Percentiles rank a stretch among this genome's conserved stretches.
phyloP scores from a whole-genome alignment of 768 basidiomycete species.

The Pleurotus pulmonarius region DNA sequence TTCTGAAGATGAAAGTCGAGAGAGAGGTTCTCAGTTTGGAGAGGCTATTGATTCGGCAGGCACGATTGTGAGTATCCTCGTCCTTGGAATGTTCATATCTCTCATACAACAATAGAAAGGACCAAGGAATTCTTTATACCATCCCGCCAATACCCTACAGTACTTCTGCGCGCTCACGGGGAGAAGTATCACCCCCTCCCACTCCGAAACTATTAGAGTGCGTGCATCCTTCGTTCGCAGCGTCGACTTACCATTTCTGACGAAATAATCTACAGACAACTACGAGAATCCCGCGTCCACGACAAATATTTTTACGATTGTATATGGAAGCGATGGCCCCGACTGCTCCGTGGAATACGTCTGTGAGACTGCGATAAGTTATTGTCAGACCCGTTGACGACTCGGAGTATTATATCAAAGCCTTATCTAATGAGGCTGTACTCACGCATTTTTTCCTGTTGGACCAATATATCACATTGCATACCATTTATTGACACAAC shows the following conservation, averaged over 20 bases:
- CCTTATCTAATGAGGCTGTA: too few species aligned
- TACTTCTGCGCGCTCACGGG: not conserved
- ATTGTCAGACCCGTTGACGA: too few species aligned
- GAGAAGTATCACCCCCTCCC: not conserved
- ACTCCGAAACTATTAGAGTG: not conserved
- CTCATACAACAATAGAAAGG: not conserved
- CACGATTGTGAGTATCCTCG: not conserved
- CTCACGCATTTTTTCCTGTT: too few species aligned
- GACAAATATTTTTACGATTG: not conserved
- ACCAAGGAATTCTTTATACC: not conserved
- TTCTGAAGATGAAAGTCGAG: not conserved
- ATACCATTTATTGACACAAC: too few species aligned
- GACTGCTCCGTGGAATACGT: not conserved
- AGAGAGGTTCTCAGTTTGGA: not conserved
- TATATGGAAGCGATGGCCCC: not conserved
- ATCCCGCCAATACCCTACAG: not conserved
- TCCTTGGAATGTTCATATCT: too few species aligned
- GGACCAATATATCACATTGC: too few species aligned
- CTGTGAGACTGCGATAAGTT: not conserved
- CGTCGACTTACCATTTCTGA: not conserved
- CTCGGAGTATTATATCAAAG: too few species aligned
- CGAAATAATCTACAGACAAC: not conserved
- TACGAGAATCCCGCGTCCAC: not conserved
- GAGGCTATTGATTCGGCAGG: not conserved
- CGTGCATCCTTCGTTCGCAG: not conserved